Conservation (phyloP, 176 grass and related monocot genomes). For the Chloris gayana region DNA sequence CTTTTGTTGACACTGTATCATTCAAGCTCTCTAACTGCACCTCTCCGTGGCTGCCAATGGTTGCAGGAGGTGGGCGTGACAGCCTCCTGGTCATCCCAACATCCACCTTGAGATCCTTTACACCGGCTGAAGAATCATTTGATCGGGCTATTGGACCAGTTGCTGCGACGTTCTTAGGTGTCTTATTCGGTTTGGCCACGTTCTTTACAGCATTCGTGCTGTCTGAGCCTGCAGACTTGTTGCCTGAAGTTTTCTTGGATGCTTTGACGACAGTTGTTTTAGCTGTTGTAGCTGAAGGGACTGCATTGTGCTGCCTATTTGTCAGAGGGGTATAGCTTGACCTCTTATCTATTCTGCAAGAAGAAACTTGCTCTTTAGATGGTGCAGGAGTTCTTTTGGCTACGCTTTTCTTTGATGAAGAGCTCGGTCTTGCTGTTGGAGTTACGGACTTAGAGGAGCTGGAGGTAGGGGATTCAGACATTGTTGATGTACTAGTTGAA, state of each 20-base stretch:
- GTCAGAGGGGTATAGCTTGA: slow-evolving; percentile 53
- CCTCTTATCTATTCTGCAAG: slow-evolving; percentile 49
- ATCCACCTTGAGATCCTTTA: slow-evolving; percentile 24
- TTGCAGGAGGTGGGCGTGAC: slow-evolving; percentile 15
- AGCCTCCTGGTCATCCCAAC: slow-evolving; percentile 18
- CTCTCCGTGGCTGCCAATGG: not conserved
- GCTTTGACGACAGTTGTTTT: slow-evolving; percentile 3
- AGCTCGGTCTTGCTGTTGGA: slow-evolving; percentile 35
- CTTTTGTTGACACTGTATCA: not conserved
- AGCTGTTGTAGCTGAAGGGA: not conserved
- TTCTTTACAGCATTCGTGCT: slow-evolving; percentile 26
- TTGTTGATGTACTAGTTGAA: slow-evolving; percentile 9
- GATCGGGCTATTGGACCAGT: not conserved
- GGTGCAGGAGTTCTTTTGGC: slow-evolving; percentile 9
- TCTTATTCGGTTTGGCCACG: not conserved
- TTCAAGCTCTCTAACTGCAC: not conserved
- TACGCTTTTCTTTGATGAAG: slow-evolving; percentile 35
- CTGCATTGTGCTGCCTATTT: slow-evolving; percentile 33
- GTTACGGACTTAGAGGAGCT: slow-evolving; percentile 37
- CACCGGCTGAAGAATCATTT: not conserved
- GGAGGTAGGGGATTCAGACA: slow-evolving; percentile 37
- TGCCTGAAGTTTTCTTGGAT: slow-evolving; percentile 35
- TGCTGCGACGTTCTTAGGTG: not conserved
- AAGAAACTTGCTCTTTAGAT: slow-evolving; percentile 14
- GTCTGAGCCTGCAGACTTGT: slow-evolving; percentile 15